Evolutionary conservation across 768 basidiomycete species (phyloP).

Genomic region (Dendrothele bispora): DNA sequence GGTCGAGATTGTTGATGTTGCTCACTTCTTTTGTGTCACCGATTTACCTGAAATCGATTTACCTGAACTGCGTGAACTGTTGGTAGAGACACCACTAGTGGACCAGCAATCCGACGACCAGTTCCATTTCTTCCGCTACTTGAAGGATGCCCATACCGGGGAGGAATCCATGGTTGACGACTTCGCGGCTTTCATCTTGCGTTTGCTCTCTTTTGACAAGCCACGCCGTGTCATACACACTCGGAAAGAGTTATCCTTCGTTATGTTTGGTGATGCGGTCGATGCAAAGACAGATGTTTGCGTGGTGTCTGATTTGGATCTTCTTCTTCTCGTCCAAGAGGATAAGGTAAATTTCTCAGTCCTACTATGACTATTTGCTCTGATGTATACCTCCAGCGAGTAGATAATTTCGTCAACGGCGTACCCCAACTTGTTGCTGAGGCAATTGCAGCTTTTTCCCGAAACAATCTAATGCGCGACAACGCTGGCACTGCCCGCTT

Average conservation of each 20-base stretch:
- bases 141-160: neutral
- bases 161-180: conserved; percentile 12
- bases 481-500: conserved; percentile 13
- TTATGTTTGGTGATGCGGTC: conserved; percentile 18
- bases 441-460: conserved; percentile 31
- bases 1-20: conserved; percentile 7
- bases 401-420: neutral
- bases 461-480: conserved; percentile 21
- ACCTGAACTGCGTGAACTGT: too few species aligned
- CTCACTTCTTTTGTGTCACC: conserved; percentile 15
- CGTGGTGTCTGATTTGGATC: conserved; percentile 15
- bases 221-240: conserved; percentile 9
- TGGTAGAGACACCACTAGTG: conserved; percentile 1
- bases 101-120: conserved; percentile 5
- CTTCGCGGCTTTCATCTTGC: conserved; percentile 21
- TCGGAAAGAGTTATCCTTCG: conserved; percentile 19
- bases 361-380: neutral
- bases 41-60: conserved; percentile 1
- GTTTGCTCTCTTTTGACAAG: conserved; percentile 19
- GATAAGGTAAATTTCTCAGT: conserved; percentile 19
- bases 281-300: conserved; percentile 24
- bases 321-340: conserved; percentile 26
- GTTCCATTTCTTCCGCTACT: conserved; percentile 1
- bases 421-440: conserved; percentile 28
- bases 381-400: neutral